Conservation (phyloP, 352 stramenopile genomes). For the Albugo candida region DNA sequence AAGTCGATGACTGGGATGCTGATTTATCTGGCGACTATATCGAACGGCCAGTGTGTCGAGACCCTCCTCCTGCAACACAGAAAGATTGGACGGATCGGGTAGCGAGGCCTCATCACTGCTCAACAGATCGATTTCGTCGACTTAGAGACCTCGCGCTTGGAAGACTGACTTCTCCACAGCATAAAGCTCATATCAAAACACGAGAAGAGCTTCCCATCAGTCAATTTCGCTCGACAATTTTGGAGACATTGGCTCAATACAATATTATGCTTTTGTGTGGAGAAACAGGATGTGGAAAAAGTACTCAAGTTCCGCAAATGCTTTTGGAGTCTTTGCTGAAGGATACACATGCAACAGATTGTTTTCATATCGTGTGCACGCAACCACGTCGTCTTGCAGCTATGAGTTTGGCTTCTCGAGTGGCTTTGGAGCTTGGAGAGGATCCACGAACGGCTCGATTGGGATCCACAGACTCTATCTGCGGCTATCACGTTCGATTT, state of each 20-base stretch:
- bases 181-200: too few species aligned
- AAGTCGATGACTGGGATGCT: slow-evolving; percentile 53
- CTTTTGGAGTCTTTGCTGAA: slow-evolving; percentile 82
- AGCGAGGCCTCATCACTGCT: not conserved
- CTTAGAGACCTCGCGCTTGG: too few species aligned
- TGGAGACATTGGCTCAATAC: slow-evolving; percentile 48
- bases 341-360: slow-evolving; percentile 33
- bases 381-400: slow-evolving; percentile 92
- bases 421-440: slow-evolving; percentile 87
- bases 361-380: slow-evolving; percentile 89
- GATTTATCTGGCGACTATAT: slow-evolving; percentile 21
- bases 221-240: slow-evolving; percentile 53
- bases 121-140: not conserved
- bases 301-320: slow-evolving; percentile 94
- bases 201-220: slow-evolving; percentile 62
- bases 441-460: slow-evolving; percentile 8
- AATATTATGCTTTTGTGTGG: slow-evolving; percentile 90
- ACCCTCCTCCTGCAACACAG: too few species aligned
- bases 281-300: slow-evolving; percentile 90
- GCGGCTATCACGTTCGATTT: slow-evolving; percentile 87
- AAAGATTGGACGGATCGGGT: not conserved
- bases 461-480: slow-evolving; percentile 33
- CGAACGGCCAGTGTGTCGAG: not conserved
- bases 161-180: too few species aligned
- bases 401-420: slow-evolving; percentile 86